Base-by-base conservation (phyloP, 192 early-diverging fungal species). In the Coemansia sp. region DNA sequence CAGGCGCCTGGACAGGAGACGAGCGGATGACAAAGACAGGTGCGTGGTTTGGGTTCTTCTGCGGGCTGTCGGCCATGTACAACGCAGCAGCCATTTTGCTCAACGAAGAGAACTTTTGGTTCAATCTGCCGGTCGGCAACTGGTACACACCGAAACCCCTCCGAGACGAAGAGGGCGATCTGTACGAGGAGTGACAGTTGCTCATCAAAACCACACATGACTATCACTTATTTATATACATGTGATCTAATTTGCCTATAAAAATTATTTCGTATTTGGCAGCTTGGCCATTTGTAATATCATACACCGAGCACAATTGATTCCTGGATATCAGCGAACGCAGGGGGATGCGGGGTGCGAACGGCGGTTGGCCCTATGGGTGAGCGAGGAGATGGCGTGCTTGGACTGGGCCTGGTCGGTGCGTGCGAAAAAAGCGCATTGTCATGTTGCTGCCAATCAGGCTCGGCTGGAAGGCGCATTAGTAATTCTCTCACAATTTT, bases 1-100 rank as follows among this genome's bases (percentile, higher is more conserved):
- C 78, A 2, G 78, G 69, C 37, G 41, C 49, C 1, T 81, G 72
- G 72, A 56, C 63, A 5, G 53, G 22, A 32, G 29, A 74, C 50
- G 60, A 72, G 48, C 43, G 62, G 0, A 50, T 74, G 2, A 63
- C 24, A 24, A 81, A 75, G 57, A 51, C 69, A 5, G 69, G 66
- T 37, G 78, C 48, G 29, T 81, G 78, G 78, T 75, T 81, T 27
- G 78, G 78, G n/a, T 81, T 81, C 47, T 81, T 81, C 54, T 81
- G 72, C 57, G 78, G 72, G 1, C 55, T 81, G n/a, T 61, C 66
- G 5, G 78, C 78, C 8, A 69, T 81, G 69, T 81, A 81, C 64
- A 81, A 81, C 38, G 68, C 78, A 0, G 78, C 78, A 0, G 62
- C 63, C 21, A 81, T 81, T 24, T 57, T 81, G 4, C 66, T 81